Conservation (phyloP, 2,329 filamentous ascomycete genomes). For the Neocatenulostroma microsporum region DNA sequence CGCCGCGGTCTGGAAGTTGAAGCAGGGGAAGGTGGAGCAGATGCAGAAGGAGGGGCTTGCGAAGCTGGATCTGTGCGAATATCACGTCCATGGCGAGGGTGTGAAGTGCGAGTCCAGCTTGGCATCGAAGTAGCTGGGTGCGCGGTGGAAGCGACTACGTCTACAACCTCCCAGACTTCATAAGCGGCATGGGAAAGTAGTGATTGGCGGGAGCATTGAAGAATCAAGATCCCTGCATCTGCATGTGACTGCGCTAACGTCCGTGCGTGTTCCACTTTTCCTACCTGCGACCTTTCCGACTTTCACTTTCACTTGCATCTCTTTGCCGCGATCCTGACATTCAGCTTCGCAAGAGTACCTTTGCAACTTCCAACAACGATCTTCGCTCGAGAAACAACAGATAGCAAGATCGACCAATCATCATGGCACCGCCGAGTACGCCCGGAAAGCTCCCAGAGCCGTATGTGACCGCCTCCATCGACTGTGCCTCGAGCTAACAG, state of each 20-base stretch:
- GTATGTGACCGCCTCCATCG: not conserved
- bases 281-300: no score
- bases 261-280: no score
- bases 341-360: not conserved
- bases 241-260: not conserved
- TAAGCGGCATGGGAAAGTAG: no score
- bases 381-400: not conserved
- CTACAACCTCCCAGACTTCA: no score
- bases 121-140: not conserved
- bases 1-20: not conserved
- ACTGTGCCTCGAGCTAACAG: not conserved
- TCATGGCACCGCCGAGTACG: not conserved
- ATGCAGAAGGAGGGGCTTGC: not conserved
- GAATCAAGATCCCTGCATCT: no score
- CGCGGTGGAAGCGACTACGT: no score
- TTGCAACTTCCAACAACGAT: no score
- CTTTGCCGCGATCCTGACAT: no score
- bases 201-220: no score
- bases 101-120: not conserved
- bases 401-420: not conserved
- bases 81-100: conserved; percentile 2
- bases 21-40: not conserved
- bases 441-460: conserved; percentile 1
- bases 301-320: no score
- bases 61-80: conserved; percentile 1